These are phyloP conservation scores for Sechiopsis laciniata DNA, from an alignment of 306 rosid genomes.

Conservation along the genomic window DNA sequence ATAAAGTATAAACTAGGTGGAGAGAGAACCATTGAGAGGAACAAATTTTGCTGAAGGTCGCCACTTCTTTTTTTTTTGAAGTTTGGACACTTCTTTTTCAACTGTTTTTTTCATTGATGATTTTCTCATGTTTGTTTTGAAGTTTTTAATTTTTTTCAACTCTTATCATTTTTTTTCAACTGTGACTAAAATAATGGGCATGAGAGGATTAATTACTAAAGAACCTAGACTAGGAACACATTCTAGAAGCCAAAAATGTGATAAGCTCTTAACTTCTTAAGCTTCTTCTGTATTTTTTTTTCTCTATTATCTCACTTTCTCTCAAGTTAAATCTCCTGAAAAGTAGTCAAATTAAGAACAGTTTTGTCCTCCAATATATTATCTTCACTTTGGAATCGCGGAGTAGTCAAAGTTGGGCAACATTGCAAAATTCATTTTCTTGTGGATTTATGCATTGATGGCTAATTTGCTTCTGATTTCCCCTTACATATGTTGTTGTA, in stretches of 20 bases:
- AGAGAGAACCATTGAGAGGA: too few species aligned
- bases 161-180: not conserved
- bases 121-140: not conserved
- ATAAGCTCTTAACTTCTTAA: not conserved
- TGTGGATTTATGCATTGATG: not conserved
- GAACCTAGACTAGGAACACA: not conserved
- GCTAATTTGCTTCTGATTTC: not conserved
- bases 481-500: not conserved
- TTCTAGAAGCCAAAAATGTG: not conserved
- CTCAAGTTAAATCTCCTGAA: not conserved
- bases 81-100: too few species aligned
- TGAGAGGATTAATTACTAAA: not conserved
- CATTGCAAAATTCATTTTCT: not conserved
- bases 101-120: too few species aligned
- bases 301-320: not conserved
- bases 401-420: not conserved
- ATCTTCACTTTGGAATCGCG: too few species aligned
- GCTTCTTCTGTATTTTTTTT: not conserved
- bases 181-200: not conserved
- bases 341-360: not conserved
- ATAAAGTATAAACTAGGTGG: too few species aligned
- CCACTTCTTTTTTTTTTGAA: too few species aligned
- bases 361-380: not conserved
- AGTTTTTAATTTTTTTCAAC: not conserved
- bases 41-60: too few species aligned